Base-by-base conservation (phyloP, 192 early-diverging fungal species). In the Coemansia sp. region DNA sequence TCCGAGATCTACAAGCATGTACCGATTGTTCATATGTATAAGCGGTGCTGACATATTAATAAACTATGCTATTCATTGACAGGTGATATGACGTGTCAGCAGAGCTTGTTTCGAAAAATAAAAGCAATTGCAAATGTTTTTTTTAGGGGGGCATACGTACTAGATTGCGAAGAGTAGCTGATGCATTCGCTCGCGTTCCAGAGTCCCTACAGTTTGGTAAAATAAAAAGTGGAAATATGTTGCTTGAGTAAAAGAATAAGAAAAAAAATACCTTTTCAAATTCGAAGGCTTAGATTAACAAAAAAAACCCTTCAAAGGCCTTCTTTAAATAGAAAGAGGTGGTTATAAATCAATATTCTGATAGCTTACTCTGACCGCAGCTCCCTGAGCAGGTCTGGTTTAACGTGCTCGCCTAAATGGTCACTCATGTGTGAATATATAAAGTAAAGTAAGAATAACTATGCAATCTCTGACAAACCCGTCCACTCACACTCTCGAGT, bases 281-380 rank as follows among this genome's bases (percentile, higher is more conserved):
- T 25, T 25, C 22, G 22, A 25, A 25, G 22, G 22, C 22, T 25
- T 25, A 25, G 22, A 38, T 38, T 10, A 38, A 38, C 36, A 38
- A 38, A 6, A 38, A 38, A 6, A 38, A 51, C 17, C 11, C 4
- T 54, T 28, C 51, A 22, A 16, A 8, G 7, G 0, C 22, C 25
- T 10, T 28, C 22, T 54, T 2, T 22, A 10, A 28, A 50, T 5
- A 5, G 6, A 48, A 25, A 25, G 22, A 25, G 22, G 22, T 25
- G 22, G 22, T 25, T 25, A 25, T 25, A 25, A 25, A 25, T 25
- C 22, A 25, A 25, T 25, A 25, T 25, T 25, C 22, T 25, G 22
- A 4, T 22, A 11, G 60, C 66, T 60, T 66, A 67, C 66, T 67
- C 66, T 67, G 66, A 67, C 66, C 58, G 58, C 56, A 67, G 34